These are phyloP conservation scores for Bondarzewia mesenterica DNA, from an alignment of 1,284 basidiomycete genomes.

Conservation along the genomic window DNA sequence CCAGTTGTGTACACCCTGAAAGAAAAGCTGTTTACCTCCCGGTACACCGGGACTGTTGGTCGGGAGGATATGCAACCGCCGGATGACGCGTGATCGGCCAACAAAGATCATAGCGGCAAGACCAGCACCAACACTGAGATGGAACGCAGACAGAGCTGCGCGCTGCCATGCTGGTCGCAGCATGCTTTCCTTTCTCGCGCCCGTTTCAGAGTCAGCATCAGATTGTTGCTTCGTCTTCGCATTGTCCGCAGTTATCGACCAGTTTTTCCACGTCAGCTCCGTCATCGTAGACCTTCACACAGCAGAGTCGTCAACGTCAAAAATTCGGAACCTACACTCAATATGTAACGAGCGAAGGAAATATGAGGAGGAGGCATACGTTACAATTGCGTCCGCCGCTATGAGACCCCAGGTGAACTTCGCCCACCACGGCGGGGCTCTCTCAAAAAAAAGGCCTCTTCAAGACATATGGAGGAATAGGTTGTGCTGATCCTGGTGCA, in stretches of 20 bases:
- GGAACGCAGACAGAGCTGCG: conserved; percentile 21
- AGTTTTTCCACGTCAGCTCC: conserved; percentile 30
- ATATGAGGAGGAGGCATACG: conserved; percentile 18
- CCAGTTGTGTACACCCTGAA: conserved; percentile 31
- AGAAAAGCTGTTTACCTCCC: conserved; percentile 21
- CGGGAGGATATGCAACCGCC: conserved; percentile 26
- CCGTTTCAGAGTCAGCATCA: not conserved
- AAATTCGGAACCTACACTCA: conserved; percentile 12
- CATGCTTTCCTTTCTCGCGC: conserved; percentile 14
- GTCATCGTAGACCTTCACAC: conserved; percentile 16
- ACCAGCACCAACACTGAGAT: conserved; percentile 25
- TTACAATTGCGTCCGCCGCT: conserved; percentile 25
- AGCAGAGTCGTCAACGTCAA: conserved; percentile 1
- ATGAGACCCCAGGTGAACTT: conserved; percentile 27
- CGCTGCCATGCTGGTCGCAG: conserved; percentile 31
- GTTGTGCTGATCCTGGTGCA: not conserved
- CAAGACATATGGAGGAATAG: not conserved
- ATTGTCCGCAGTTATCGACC: conserved; percentile 23
- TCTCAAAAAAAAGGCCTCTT: conserved; percentile 17
- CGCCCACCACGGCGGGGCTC: conserved; percentile 26
- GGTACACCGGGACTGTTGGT: not conserved
- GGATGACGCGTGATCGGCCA: conserved; percentile 27
- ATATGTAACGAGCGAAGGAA: not conserved
- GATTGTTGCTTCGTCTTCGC: not conserved
- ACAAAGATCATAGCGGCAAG: conserved; percentile 25